Evolutionary conservation across 192 early-diverging fungal genomes (phyloP).

Genomic region (Podila verticillata): DNA sequence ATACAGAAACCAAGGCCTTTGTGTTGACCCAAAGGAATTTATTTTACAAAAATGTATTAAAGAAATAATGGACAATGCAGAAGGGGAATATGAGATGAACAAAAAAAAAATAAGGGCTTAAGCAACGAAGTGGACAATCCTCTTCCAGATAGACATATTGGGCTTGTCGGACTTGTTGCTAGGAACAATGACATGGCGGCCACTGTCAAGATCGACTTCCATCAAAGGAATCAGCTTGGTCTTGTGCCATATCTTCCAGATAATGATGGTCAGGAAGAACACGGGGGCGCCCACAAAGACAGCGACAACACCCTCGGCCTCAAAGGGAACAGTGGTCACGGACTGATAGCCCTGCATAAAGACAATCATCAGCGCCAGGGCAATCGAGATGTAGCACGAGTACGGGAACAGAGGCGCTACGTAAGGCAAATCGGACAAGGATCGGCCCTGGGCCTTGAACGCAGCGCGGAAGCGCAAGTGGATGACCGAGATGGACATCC

Average conservation of each 20-base stretch:
- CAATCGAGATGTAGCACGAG: constrained; percentile 69
- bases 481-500: constrained; percentile 82
- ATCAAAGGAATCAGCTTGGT: constrained; percentile 66
- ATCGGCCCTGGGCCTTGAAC: constrained; percentile 69
- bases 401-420: constrained; percentile 65
- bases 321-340: constrained; percentile 57
- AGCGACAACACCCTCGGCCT: constrained; percentile 60
- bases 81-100: too few species aligned
- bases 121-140: neutral
- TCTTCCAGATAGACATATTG: neutral
- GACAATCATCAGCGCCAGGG: constrained; percentile 67
- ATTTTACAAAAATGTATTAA: too few species aligned
- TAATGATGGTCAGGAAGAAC: constrained; percentile 65
- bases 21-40: too few species aligned
- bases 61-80: too few species aligned
- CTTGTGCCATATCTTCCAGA: constrained; percentile 67
- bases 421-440: constrained; percentile 68
- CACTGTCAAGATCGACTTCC: constrained; percentile 65
- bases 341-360: constrained; percentile 65
- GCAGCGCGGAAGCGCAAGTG: constrained; percentile 89
- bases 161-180: neutral
- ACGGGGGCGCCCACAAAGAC: constrained; percentile 64
- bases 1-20: too few species aligned
- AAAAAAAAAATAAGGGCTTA: neutral
- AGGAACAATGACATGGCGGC: constrained; percentile 11